Conservation (phyloP, 2,329 filamentous ascomycete species). For the Trichoderma harzianum region DNA sequence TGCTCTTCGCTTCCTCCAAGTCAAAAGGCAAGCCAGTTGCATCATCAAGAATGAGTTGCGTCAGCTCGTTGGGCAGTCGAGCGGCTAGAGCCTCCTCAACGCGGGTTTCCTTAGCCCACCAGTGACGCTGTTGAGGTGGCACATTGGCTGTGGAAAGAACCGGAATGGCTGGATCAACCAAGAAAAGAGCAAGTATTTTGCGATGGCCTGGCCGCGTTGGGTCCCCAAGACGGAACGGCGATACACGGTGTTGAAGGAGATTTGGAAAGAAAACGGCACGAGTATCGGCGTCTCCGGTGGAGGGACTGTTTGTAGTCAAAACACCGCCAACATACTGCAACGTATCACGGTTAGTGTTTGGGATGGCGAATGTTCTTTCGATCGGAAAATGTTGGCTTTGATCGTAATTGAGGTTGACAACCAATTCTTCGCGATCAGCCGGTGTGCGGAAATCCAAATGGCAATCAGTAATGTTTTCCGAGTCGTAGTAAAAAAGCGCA, state of each 20-base stretch:
- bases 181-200: slow-evolving; percentile 57
- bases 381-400: slow-evolving; percentile 36
- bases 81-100: neutral
- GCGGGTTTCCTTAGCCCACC: slow-evolving; percentile 29
- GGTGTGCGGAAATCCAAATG: slow-evolving; percentile 49
- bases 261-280: slow-evolving; percentile 57
- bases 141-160: slow-evolving; percentile 44
- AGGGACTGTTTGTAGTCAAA: slow-evolving; percentile 46
- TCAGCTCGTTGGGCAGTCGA: slow-evolving; percentile 24
- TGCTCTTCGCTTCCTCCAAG: slow-evolving; percentile 24
- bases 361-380: slow-evolving; percentile 35
- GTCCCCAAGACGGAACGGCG: slow-evolving; percentile 51
- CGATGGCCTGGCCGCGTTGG: slow-evolving; percentile 52
- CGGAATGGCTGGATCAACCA: slow-evolving; percentile 54
- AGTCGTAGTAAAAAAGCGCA: slow-evolving; percentile 60
- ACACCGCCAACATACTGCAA: slow-evolving; percentile 45
- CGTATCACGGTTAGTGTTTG: slow-evolving; percentile 16
- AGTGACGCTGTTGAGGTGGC: slow-evolving; percentile 41
- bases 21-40: slow-evolving; percentile 24
- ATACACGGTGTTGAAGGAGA: slow-evolving; percentile 49
- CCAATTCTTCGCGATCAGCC: slow-evolving; percentile 31
- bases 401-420: slow-evolving; percentile 26
- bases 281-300: slow-evolving; percentile 30
- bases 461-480: slow-evolving; percentile 55
- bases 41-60: slow-evolving; percentile 23